phyloP scores from a whole-genome alignment of 2,329 filamentous ascomycete species.

The Calonectria hawksworthii region DNA sequence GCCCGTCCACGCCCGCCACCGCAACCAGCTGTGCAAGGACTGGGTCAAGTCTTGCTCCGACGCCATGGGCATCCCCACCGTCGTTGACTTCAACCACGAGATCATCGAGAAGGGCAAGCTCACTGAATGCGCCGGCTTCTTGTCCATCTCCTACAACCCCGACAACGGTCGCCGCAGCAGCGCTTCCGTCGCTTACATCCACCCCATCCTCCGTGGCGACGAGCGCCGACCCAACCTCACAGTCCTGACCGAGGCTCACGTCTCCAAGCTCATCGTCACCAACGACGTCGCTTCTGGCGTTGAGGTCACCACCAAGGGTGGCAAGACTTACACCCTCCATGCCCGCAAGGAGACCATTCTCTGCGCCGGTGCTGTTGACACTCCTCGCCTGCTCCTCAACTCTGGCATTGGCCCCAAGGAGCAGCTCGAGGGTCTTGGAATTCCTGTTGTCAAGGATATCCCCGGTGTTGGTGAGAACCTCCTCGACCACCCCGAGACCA shows the following conservation, averaged over 20 bases:
- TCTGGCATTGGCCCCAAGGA: conserved; percentile 69
- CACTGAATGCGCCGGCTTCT: conserved; percentile 86
- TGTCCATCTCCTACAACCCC: conserved; percentile 92
- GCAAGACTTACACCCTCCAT: conserved; percentile 67
- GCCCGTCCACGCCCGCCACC: conserved; percentile 86
- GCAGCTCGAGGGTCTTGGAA: conserved; percentile 67
- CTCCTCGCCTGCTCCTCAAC: conserved; percentile 75
- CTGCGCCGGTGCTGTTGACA: conserved; percentile 85
- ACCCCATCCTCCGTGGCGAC: conserved; percentile 87
- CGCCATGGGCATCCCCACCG: conserved; percentile 84
- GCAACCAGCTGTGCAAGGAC: conserved; percentile 92
- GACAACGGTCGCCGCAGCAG: conserved; percentile 88
- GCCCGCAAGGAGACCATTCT: conserved; percentile 84
- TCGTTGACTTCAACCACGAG: conserved; percentile 88
- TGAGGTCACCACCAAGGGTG: conserved; percentile 72
- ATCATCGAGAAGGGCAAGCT: conserved; percentile 81
- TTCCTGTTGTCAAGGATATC: conserved; percentile 69
- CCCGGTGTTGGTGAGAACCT: conserved; percentile 74
- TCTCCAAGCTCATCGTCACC: conserved; percentile 82
- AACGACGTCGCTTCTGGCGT: conserved; percentile 81
- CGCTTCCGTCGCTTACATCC: conserved; percentile 92
- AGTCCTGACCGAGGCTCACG: conserved; percentile 89
- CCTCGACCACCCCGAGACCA: conserved; percentile 72
- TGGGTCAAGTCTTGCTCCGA: conserved; percentile 87
- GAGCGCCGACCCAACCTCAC: conserved; percentile 88